These are phyloP conservation scores for Centaurea solstitialis DNA, from an alignment of 129 eudicot genomes.

Conservation along the genomic window DNA sequence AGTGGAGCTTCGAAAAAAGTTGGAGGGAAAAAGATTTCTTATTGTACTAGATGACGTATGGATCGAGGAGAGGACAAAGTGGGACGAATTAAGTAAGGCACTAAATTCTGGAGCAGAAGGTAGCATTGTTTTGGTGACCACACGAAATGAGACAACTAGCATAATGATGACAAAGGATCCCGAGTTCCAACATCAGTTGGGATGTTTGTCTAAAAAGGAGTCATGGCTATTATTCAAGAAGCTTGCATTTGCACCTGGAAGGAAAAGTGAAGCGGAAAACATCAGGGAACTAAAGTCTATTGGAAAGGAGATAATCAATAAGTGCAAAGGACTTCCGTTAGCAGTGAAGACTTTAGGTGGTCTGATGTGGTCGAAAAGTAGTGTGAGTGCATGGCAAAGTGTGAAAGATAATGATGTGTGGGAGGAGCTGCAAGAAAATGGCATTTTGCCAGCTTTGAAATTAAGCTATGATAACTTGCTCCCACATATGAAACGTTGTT, in stretches of 20 bases:
- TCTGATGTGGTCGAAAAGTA: constrained; percentile 13
- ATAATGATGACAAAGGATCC: constrained; percentile 2
- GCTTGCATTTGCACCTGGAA: constrained; percentile 25
- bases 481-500: not conserved
- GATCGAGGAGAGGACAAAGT: constrained; percentile 28
- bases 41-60: constrained; percentile 34
- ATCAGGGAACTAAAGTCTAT: constrained; percentile 24
- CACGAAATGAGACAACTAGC: constrained; percentile 7
- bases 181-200: not conserved
- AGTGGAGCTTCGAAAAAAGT: not conserved
- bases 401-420: constrained; percentile 24
- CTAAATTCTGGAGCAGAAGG: constrained; percentile 17
- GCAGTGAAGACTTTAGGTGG: constrained; percentile 37
- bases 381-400: not conserved
- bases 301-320: constrained; percentile 31
- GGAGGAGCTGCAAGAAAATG: constrained; percentile 22
- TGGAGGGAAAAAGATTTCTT: constrained; percentile 15
- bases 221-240: constrained; percentile 13
- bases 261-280: not conserved
- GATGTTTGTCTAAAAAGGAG: constrained; percentile 18
- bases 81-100: constrained; percentile 15
- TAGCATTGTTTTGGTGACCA: constrained; percentile 18
- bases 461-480: constrained; percentile 47
- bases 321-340: constrained; percentile 38
- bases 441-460: constrained; percentile 37